Evolutionary conservation across 1,284 basidiomycete genomes (phyloP).

Genomic region (Xanthoconium separans): DNA sequence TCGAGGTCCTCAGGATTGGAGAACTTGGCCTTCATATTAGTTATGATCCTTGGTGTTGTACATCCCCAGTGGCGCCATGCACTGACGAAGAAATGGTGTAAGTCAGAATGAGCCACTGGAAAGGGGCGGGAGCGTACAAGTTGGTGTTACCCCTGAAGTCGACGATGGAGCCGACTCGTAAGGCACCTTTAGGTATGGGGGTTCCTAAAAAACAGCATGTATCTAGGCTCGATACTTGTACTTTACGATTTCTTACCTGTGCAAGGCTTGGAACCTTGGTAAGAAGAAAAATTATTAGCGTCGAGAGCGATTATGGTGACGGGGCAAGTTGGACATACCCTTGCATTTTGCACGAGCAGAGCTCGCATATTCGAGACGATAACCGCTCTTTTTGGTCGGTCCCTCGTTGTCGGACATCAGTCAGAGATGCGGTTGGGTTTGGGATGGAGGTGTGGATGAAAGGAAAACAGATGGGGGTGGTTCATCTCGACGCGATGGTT

Average conservation of each 20-base stretch:
- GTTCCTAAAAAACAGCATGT: conserved; percentile 49
- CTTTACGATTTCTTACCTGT: conserved; percentile 38
- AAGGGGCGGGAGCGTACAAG: conserved; percentile 52
- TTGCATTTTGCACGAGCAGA: conserved; percentile 78
- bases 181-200: conserved; percentile 66
- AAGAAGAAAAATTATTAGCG: conserved; percentile 14
- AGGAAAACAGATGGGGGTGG: conserved; percentile 33
- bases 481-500: conserved; percentile 41
- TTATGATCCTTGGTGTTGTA: conserved; percentile 64
- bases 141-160: conserved; percentile 71
- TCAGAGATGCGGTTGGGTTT: conserved; percentile 19
- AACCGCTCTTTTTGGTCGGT: conserved; percentile 52
- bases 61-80: conserved; percentile 86
- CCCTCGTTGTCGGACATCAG: conserved; percentile 59
- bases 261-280: conserved; percentile 78
- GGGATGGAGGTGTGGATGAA: conserved; percentile 21
- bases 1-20: conserved; percentile 64
- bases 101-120: conserved; percentile 3
- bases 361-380: conserved; percentile 75
- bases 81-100: conserved; percentile 24
- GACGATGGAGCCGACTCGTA: conserved; percentile 76
- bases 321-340: conserved; percentile 47
- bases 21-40: conserved; percentile 70
- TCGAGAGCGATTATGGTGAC: conserved; percentile 18
- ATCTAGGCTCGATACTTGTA: conserved; percentile 15